Conservation (phyloP, 495 filamentous ascomycete species). For the Sabuloglossum arenarium region DNA sequence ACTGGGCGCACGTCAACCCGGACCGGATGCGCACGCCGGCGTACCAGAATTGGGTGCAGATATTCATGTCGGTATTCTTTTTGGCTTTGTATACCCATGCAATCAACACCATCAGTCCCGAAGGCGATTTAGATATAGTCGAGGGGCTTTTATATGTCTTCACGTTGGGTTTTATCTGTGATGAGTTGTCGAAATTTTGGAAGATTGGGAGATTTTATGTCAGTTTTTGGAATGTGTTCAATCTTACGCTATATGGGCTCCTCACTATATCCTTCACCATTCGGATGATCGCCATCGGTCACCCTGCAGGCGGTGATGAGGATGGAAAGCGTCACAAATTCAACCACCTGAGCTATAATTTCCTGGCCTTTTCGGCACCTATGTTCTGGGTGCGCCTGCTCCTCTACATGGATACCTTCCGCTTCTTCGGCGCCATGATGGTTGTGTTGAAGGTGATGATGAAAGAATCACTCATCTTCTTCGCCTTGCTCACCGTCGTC, state of each 20-base stretch:
- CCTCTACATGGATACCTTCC: slow-evolving; percentile 80
- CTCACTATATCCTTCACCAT: slow-evolving; percentile 56
- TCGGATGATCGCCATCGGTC: slow-evolving; percentile 53
- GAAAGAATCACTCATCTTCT: slow-evolving; percentile 96
- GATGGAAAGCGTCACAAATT: slow-evolving; percentile 32
- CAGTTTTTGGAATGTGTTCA: slow-evolving; percentile 92
- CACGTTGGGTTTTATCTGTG: slow-evolving; percentile 79
- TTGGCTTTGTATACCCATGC: slow-evolving; percentile 70
- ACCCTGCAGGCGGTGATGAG: slow-evolving; percentile 28
- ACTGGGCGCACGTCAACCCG: slow-evolving; percentile 69
- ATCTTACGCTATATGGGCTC: slow-evolving; percentile 56
- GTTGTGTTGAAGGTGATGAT: slow-evolving; percentile 98
- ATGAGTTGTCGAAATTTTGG: slow-evolving; percentile 73
- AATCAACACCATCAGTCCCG: slow-evolving; percentile 74
- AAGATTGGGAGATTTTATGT: slow-evolving; percentile 80
- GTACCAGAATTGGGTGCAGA: slow-evolving; percentile 81
- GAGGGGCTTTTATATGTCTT: slow-evolving; percentile 77
- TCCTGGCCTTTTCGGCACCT: slow-evolving; percentile 72
- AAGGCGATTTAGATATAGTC: slow-evolving; percentile 62
- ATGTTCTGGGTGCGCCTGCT: slow-evolving; percentile 95
- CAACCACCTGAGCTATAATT: slow-evolving; percentile 78
- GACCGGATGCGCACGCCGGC: slow-evolving; percentile 80
- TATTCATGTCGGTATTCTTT: slow-evolving; percentile 65
- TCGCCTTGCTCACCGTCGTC: slow-evolving; percentile 74
- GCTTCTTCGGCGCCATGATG: slow-evolving; percentile 95